Base-by-base conservation (phyloP, 2,329 filamentous ascomycete genomes). In the Meredithiella fracta region DNA sequence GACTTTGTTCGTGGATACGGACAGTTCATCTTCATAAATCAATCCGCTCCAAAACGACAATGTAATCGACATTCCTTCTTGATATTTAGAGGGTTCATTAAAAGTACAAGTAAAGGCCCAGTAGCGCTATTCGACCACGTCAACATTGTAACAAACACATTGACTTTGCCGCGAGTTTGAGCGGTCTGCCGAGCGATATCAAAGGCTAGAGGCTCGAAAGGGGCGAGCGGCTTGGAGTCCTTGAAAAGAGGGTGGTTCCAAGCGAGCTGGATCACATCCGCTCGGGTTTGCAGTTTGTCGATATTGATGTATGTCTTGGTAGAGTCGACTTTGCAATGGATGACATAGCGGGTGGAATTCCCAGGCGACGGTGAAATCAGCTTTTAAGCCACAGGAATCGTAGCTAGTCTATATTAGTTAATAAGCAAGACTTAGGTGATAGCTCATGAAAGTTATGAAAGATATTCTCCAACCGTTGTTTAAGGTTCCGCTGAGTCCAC, bases 11-110 rank as follows among this genome's bases (percentile, higher is more conserved):
- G 65, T 0, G 71, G 67, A 0, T 69, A 69, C 0, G 79, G 78
- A 3, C 81, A 67, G 3, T 71, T 63, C 0, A 83, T 57, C 54
- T 82, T 76, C 1, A 83, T 59, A 49, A 81, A 81, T 0, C 79
- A 70, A 60, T 83, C 78, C 0, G 72, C 65, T 0, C 79, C 78
- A 60, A 80, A 80, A 3, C 72, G 73, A 11, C 79, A 72, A 20
- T 67, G 67, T 0, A 82, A 64, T 1, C 79, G 73, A 63, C 79
- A 71, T 0, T 73, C 67, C 2, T 69, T 62, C 25, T 78, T 74
- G 1, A 79, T 62, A 8, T 65, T 68, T 1, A 80, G 61, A 0
- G 76, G 72, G 1, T 71, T 67, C 8, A 82, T 67, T 3, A 67
- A 68, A 3, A 81, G 61, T 0, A 62, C 59, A 58, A 78, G 77